These are phyloP conservation scores for Phlebopus sp. DNA, from an alignment of 1,284 basidiomycete species.

Conservation along the genomic window DNA sequence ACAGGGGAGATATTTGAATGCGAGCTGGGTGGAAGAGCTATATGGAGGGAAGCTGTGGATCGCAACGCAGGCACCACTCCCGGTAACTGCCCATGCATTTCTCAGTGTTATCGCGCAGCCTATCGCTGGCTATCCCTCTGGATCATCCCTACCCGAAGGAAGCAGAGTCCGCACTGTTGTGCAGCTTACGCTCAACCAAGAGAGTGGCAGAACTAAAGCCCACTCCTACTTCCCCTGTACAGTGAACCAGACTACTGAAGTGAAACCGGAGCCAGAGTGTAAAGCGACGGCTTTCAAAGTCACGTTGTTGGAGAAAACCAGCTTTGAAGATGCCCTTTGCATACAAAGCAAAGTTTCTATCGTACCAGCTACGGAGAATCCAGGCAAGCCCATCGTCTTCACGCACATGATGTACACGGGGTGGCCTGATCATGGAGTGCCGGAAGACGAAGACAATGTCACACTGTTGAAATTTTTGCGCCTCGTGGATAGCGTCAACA, in stretches of 20 bases:
- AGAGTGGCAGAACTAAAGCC: slow-evolving; percentile 67
- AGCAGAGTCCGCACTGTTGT: slow-evolving; percentile 68
- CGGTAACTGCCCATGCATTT: slow-evolving; percentile 67
- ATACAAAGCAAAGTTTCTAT: slow-evolving; percentile 53
- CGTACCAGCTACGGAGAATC: slow-evolving; percentile 22
- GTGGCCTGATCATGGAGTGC: slow-evolving; percentile 85
- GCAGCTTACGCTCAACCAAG: slow-evolving; percentile 71
- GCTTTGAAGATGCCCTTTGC: slow-evolving; percentile 55
- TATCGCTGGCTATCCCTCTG: slow-evolving; percentile 35
- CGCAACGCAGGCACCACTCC: slow-evolving; percentile 77
- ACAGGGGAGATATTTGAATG: slow-evolving; percentile 68
- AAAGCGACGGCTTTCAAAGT: slow-evolving; percentile 47
- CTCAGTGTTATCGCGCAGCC: slow-evolving; percentile 63
- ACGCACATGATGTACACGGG: slow-evolving; percentile 70
- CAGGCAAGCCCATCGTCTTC: slow-evolving; percentile 47
- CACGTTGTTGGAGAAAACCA: slow-evolving; percentile 45
- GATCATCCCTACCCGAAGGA: slow-evolving; percentile 17
- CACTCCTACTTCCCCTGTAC: slow-evolving; percentile 68
- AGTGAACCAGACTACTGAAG: slow-evolving; percentile 51
- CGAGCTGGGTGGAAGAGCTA: slow-evolving; percentile 76
- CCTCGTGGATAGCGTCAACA: slow-evolving; percentile 61
- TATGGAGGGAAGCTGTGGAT: slow-evolving; percentile 78
- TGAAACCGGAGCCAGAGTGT: slow-evolving; percentile 46
- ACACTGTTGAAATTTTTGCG: slow-evolving; percentile 59
- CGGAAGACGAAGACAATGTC: slow-evolving; percentile 51